These are phyloP conservation scores for Crepidotus variabilis DNA, from an alignment of 768 basidiomycete genomes.

Conservation along the genomic window DNA sequence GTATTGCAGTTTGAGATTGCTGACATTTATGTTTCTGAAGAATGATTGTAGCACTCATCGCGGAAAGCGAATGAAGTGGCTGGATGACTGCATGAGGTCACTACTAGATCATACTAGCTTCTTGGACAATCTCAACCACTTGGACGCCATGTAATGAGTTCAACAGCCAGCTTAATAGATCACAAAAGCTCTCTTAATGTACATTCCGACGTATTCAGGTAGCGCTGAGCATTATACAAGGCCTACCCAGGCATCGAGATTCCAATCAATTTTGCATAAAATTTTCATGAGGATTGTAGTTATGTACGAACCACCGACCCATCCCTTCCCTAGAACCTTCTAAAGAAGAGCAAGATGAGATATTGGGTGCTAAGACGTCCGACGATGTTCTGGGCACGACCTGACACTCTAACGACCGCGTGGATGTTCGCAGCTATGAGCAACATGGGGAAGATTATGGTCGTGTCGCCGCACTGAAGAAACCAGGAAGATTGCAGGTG, in stretches of 20 bases:
- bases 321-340: constrained; percentile 42
- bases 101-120: not conserved
- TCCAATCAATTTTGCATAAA: not conserved
- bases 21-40: constrained; percentile 29
- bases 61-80: constrained; percentile 56
- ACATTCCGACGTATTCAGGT: no score
- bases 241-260: no score
- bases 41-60: constrained; percentile 86
- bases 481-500: constrained; percentile 14
- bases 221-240: no score
- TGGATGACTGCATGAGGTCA: not conserved
- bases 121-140: not conserved
- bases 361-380: constrained; percentile 81
- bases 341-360: constrained; percentile 39
- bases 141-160: no score
- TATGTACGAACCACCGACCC: constrained; percentile 69
- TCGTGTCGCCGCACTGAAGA: constrained; percentile 80
- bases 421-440: constrained; percentile 67
- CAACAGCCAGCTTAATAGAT: no score
- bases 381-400: constrained; percentile 66
- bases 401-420: constrained; percentile 88
- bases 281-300: not conserved
- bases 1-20: no score
- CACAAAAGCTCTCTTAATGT: no score
- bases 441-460: constrained; percentile 82